These are phyloP conservation scores for Xylariaceae sp. DNA, from an alignment of 2,329 filamentous ascomycete genomes.

Conservation along the genomic window DNA sequence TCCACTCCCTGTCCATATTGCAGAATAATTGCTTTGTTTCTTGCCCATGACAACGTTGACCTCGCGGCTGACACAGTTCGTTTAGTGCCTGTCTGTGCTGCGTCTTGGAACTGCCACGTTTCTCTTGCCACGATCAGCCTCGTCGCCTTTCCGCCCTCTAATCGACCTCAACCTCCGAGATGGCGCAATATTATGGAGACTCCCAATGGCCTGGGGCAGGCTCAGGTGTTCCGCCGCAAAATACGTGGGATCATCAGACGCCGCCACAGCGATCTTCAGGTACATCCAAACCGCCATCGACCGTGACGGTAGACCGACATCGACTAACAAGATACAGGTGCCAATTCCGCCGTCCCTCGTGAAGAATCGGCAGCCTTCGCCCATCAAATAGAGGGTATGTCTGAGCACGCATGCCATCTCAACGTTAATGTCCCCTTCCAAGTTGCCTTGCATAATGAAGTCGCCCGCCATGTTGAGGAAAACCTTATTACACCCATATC, in stretches of 20 bases:
- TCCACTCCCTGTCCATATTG: background rate
- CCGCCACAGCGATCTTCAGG: constrained; percentile 64
- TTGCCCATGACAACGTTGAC: constrained; percentile 1
- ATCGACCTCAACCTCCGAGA: constrained; percentile 14
- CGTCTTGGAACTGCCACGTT: background rate
- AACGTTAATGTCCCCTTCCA: constrained; percentile 2
- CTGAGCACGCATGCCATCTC: constrained; percentile 8
- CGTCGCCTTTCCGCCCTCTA: background rate
- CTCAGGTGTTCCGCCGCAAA: constrained; percentile 47
- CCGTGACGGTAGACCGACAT: background rate
- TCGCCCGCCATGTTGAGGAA: background rate
- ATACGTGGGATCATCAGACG: constrained; percentile 68
- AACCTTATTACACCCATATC: background rate
- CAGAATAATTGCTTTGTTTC: background rate
- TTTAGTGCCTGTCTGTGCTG: constrained; percentile 6
- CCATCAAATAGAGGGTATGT: constrained; percentile 85
- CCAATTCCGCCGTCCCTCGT: constrained; percentile 68
- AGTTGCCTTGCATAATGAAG: constrained; percentile 8
- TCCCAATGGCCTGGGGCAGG: constrained; percentile 34
- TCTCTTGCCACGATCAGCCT: background rate
- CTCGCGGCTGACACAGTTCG: constrained; percentile 7
- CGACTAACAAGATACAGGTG: constrained; percentile 48
- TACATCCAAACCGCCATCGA: background rate
- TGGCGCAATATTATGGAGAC: constrained; percentile 37
- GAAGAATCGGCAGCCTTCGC: constrained; percentile 77